Evolutionary conservation across 352 stramenopile genomes (phyloP), one percentile per base, ranked within the genome.

Genomic region (Globisporangium polare): DNA sequence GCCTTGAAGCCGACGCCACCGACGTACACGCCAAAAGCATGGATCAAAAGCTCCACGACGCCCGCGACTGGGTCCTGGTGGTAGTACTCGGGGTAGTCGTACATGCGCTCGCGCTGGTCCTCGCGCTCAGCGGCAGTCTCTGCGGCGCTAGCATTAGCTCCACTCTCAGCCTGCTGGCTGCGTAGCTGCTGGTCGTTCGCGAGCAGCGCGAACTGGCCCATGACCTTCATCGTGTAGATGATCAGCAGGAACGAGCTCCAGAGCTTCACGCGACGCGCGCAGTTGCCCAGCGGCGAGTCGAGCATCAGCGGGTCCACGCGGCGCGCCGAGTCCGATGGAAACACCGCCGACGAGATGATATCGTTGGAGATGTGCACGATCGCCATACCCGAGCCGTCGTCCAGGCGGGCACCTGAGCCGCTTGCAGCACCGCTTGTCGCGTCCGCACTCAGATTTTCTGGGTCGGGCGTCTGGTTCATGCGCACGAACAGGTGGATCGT

Each of bases 401-500:
- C 77, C 13, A 85, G 77, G 31, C 82, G 65, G 26, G 60, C 45
- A 15, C 65, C 62, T 24, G 43, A 58, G 7, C 56, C 65, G 17
- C 41, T 39, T 20, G 63, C 37, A 7, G 51, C 76, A 1, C 67
- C 67, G 53, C 58, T 71, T 1, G 69, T 73, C n/a, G 72, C 54
- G 33, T 86, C 77, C 1, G 75, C 67, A 42, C 60, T 81, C 10
- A 73, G 60, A n/a, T 79, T 75, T 60, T 92, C 80, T 0, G 79
- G 67, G 42, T 92, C 84, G 5, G 81, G 77, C 8, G 69, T 81
- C n/a, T 72, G 72, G 1, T 73, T 75, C 69, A 84, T 70, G 20
- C 87, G 75, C 43, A 95, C 89, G 53, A 98, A 96, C 60, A 97
- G 71, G 65, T 98, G 92, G 45, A 98, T 79, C 9, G 86, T 97